Evolutionary conservation across 164 flowering plant species (phyloP).

Genomic region (Platanus orientalis): DNA sequence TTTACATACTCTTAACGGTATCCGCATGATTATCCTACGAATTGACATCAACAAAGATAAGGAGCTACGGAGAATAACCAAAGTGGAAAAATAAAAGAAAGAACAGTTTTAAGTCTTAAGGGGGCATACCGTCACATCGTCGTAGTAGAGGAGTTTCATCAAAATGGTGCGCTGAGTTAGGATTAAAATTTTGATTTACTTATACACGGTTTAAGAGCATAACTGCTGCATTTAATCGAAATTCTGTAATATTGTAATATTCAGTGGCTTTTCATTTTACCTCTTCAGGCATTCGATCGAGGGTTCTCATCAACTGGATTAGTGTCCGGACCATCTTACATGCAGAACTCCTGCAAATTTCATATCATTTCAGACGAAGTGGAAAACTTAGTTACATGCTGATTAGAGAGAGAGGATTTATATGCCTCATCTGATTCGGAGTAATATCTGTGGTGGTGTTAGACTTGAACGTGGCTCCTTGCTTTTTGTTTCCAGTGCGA

Average conservation of each 20-base stretch:
- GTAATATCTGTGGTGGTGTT: slow-evolving; percentile 60
- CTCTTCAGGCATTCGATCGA: slow-evolving; percentile 92
- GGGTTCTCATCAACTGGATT: slow-evolving; percentile 92
- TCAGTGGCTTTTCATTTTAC: slow-evolving; percentile 25
- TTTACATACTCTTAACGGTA: too few relatives aligned
- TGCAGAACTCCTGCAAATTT: slow-evolving; percentile 74
- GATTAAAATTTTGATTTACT: background rate
- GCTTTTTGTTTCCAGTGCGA: slow-evolving; percentile 71
- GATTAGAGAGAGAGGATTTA: background rate
- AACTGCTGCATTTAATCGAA: background rate
- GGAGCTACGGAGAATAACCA: too few relatives aligned
- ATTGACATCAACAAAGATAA: too few relatives aligned
- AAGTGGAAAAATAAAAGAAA: background rate
- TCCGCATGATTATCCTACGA: too few relatives aligned
- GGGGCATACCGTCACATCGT: slow-evolving; percentile 75
- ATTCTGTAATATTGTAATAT: background rate
- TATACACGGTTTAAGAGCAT: background rate
- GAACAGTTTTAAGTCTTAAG: background rate
- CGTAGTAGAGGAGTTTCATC: slow-evolving; percentile 89
- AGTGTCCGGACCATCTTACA: slow-evolving; percentile 94
- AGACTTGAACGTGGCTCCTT: slow-evolving; percentile 72
- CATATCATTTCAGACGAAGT: background rate
- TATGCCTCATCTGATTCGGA: slow-evolving; percentile 84
- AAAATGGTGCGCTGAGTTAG: slow-evolving; percentile 77
- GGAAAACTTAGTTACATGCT: too few relatives aligned